Conservation (phyloP, 805 yeast species). For the Candida easanensis region DNA sequence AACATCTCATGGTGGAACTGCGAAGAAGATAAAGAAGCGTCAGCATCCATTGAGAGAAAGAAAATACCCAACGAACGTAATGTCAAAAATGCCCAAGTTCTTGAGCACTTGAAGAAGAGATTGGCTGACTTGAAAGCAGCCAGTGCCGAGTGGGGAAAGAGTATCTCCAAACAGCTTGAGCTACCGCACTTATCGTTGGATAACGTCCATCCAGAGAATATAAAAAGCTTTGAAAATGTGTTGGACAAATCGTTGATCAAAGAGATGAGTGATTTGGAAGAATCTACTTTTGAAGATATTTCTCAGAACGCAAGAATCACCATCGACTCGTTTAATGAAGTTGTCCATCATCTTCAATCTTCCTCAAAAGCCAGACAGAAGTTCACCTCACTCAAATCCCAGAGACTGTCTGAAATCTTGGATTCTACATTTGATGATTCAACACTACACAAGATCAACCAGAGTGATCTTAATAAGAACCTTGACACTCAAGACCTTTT, state of each 20-base stretch:
- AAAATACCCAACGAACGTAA: constrained; percentile 62
- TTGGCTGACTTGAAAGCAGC: constrained; percentile 44
- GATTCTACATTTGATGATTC: constrained; percentile 46
- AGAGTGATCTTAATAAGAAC: constrained; percentile 23
- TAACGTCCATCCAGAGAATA: constrained; percentile 7
- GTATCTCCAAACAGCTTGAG: constrained; percentile 14
- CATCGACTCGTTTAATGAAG: constrained; percentile 22
- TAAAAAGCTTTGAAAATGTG: constrained; percentile 26
- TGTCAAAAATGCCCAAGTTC: constrained; percentile 44
- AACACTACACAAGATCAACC: constrained; percentile 20
- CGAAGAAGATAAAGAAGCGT: constrained; percentile 26
- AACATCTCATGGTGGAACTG: constrained; percentile 68
- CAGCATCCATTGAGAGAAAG: constrained; percentile 27
- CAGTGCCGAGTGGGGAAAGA: constrained; percentile 43
- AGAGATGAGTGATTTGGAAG: constrained; percentile 16
- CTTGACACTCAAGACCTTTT: constrained; percentile 33
- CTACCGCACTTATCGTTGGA: constrained; percentile 13
- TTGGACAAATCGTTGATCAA: constrained; percentile 17
- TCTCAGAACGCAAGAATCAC: constrained; percentile 16
- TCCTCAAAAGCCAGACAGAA: constrained; percentile 19
- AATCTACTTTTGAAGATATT: constrained; percentile 14
- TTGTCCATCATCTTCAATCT: constrained; percentile 23
- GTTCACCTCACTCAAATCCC: constrained; percentile 37
- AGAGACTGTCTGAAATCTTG: constrained; percentile 41
- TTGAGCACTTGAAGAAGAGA: constrained; percentile 44